phyloP scores from a whole-genome alignment of 1,284 basidiomycete genomes.

The Flammula alnicola region DNA sequence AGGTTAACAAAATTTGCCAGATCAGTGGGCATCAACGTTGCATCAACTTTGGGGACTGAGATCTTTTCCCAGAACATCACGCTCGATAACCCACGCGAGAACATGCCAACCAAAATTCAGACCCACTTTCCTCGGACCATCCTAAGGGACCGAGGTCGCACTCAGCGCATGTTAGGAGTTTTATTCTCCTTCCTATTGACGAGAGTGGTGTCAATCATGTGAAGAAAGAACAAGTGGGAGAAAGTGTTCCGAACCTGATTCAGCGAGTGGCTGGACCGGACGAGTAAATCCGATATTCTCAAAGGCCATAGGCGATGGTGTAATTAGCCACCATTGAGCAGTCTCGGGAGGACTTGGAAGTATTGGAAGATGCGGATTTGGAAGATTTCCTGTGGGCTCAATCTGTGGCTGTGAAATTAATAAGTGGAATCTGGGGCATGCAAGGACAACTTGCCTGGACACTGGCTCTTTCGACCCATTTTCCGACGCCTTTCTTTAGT shows the following conservation, averaged over 20 bases:
- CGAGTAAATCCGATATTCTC: conserved; percentile 92
- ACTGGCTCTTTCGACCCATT: conserved; percentile 60
- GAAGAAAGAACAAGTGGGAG: neutral
- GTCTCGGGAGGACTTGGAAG: conserved; percentile 55
- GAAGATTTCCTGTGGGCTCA: conserved; percentile 48
- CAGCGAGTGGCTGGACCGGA: conserved; percentile 44
- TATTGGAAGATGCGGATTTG: conserved; percentile 49
- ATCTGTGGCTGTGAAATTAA: conserved; percentile 49
- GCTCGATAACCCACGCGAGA: conserved; percentile 71
- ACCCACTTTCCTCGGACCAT: conserved; percentile 80
- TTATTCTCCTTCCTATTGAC: conserved; percentile 53
- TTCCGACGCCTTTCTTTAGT: conserved; percentile 66
- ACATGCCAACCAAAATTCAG: conserved; percentile 82
- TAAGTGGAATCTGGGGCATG: neutral
- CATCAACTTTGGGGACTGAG: too few relatives aligned
- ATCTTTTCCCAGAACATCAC: conserved; percentile 14
- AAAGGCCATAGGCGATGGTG: conserved; percentile 81
- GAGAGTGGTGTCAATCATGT: neutral
- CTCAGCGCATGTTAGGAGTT: conserved; percentile 87
- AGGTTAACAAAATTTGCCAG: too few relatives aligned
- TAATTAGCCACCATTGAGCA: conserved; percentile 79
- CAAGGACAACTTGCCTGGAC: conserved; percentile 64
- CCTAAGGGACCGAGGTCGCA: conserved; percentile 92
- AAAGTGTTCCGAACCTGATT: conserved; percentile 35
- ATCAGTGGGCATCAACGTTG: too few relatives aligned